Conservation (phyloP, 768 basidiomycete genomes). For the Pleurotus sapidus region DNA sequence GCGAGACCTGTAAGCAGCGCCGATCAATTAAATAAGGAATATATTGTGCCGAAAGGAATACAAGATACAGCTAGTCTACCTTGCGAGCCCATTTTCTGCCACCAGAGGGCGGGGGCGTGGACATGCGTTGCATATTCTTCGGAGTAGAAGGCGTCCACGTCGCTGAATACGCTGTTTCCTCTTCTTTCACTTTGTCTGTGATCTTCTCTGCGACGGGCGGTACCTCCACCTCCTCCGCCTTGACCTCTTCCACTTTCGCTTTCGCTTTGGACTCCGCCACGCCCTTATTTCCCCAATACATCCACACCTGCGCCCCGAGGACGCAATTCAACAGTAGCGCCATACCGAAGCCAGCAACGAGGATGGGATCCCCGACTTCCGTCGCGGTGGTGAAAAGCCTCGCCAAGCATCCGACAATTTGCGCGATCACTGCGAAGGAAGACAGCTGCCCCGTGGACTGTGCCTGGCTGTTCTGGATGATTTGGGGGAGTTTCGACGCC, state of each 20-base stretch:
- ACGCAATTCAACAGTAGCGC: slow-evolving; percentile 81
- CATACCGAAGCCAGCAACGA: slow-evolving; percentile 80
- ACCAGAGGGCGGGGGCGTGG: slow-evolving; percentile 45
- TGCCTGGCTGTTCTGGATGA: slow-evolving; percentile 72
- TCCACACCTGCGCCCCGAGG: slow-evolving; percentile 81
- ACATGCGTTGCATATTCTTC: slow-evolving; percentile 35
- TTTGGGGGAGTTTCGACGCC: slow-evolving; percentile 94
- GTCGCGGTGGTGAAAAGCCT: slow-evolving; percentile 90
- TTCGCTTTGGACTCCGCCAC: slow-evolving; percentile 16
- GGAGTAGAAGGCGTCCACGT: background rate
- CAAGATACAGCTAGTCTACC: slow-evolving; percentile 44
- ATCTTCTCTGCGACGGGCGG: slow-evolving; percentile 17
- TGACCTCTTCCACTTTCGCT: slow-evolving; percentile 8
- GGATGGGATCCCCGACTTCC: slow-evolving; percentile 81
- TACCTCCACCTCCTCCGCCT: slow-evolving; percentile 12
- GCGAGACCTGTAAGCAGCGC: too few relatives aligned
- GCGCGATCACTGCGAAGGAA: slow-evolving; percentile 86
- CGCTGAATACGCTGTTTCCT: slow-evolving; percentile 9
- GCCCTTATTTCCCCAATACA: slow-evolving; percentile 67
- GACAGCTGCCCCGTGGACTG: slow-evolving; percentile 91
- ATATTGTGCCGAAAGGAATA: too few relatives aligned
- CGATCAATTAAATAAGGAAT: too few relatives aligned
- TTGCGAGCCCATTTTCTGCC: slow-evolving; percentile 74
- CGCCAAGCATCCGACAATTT: slow-evolving; percentile 86
- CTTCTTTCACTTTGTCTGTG: slow-evolving; percentile 15